Evolutionary conservation across 352 stramenopile species (phyloP).

Genomic region (Globisporangium canariense): DNA sequence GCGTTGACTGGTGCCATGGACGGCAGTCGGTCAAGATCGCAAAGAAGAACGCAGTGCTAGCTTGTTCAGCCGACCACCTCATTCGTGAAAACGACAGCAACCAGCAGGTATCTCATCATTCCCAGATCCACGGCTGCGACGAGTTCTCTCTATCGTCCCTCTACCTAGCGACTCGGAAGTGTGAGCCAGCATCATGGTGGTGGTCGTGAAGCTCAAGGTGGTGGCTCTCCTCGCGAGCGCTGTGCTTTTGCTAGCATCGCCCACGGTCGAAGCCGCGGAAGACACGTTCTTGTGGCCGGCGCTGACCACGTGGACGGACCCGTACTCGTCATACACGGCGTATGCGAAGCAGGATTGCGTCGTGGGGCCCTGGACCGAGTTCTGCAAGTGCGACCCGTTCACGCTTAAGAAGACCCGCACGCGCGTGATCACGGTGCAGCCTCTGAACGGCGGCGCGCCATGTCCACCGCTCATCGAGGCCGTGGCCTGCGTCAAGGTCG

Average conservation of each 20-base stretch:
- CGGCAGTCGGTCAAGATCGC: background rate
- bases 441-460: constrained; percentile 23
- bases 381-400: constrained; percentile 24
- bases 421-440: constrained; percentile 22
- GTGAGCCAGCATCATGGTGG: constrained; percentile 6
- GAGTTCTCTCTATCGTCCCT: background rate
- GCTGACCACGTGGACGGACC: background rate
- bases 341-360: constrained; percentile 25
- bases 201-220: background rate
- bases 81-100: constrained; percentile 4
- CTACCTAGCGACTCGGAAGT: background rate
- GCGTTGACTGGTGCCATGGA: background rate
- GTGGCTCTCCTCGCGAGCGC: background rate
- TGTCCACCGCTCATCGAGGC: constrained; percentile 32
- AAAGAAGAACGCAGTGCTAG: background rate
- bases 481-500: constrained; percentile 21
- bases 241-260: background rate
- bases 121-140: background rate
- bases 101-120: background rate
- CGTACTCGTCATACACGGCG: background rate
- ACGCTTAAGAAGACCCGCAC: constrained; percentile 35
- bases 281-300: constrained; percentile 7
- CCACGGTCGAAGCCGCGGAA: background rate
- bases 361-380: constrained; percentile 31
- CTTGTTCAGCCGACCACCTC: background rate